Evolutionary conservation across 768 basidiomycete genomes (phyloP), one percentile per base, ranked within the genome.

Genomic region (Tremella fuciformis): DNA sequence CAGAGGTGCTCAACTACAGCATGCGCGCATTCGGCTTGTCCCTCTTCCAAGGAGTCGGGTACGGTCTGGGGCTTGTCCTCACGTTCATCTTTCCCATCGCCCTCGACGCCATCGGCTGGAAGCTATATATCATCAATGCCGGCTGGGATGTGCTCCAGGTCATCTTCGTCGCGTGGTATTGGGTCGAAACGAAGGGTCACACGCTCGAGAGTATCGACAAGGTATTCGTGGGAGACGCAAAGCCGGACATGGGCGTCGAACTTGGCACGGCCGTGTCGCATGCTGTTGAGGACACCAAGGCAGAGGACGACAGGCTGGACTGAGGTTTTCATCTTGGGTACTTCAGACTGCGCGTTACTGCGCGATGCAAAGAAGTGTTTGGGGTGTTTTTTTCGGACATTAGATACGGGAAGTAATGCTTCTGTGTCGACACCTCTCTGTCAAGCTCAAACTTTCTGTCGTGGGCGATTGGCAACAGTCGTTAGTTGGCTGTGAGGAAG

Each of bases 1-100:
- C 61, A 2, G 61, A 62, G 40, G 46, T 62, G n/a, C 25, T 62
- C 22, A 62, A 62, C 2, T 91, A 82, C 80, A 77, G 79, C 22
- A 80, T 91, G 51, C 88, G 89, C 73, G 88, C 89, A 60, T 89
- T 89, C 81, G 88, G 58, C 50, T n/a, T 34, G 22, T 42, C 37
- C 19, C 24, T 26, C 9, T 19, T 50, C 48, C 24, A 16, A 19
- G 21, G 22, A 25, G 15, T 25, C 15, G 26, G 26, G 4, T 26
- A 50, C 24, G 48, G 22, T 25, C 48, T 50, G 9, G 57, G 62
- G 54, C 59, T 58, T 52, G 64, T 63, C 62, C 50, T 62, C 13
- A 55, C 65, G 22, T 73, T 66, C 58, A 64, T 69, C 54, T 71
- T 73, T 54, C 69, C 69, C 13, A 62, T 70, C 48, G 69, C 58